Conservation (phyloP, 495 filamentous ascomycete genomes). For the Aspergillus coremiiformis region DNA sequence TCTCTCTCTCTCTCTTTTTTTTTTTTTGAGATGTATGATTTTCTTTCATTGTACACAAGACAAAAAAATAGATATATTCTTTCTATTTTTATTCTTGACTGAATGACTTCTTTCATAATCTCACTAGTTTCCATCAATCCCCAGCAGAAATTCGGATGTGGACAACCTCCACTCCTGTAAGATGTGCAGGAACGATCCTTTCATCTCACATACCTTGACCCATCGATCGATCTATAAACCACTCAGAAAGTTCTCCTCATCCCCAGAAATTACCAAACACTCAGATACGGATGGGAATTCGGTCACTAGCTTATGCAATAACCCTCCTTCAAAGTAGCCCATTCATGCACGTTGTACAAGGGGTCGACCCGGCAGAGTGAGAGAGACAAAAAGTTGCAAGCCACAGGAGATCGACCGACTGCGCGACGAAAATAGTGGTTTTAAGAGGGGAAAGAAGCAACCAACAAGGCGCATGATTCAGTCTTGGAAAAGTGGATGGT, state of each 20-base stretch:
- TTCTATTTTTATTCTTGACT: neutral
- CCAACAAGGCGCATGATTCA: slow-evolving; percentile 4
- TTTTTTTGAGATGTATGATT: neutral
- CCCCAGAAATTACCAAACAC: neutral
- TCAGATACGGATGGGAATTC: neutral
- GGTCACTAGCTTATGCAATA: slow-evolving; percentile 10
- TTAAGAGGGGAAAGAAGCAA: slow-evolving; percentile 10
- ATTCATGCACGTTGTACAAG: slow-evolving; percentile 23
- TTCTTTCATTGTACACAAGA: neutral
- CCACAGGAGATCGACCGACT: slow-evolving; percentile 5
- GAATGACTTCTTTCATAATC: neutral
- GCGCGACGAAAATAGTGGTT: slow-evolving; percentile 5
- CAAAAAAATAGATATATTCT: too few species aligned
- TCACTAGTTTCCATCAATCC: neutral
- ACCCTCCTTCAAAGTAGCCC: slow-evolving; percentile 8
- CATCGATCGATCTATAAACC: neutral
- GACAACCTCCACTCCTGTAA: neutral
- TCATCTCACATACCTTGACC: neutral
- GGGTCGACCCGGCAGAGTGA: slow-evolving; percentile 7
- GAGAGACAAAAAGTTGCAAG: slow-evolving; percentile 7
- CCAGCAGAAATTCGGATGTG: neutral
- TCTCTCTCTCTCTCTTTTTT: neutral
- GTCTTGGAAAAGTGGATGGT: slow-evolving; percentile 4
- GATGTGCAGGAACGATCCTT: neutral
- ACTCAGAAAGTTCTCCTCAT: neutral